These are phyloP conservation scores for Leishmania lainsoni DNA, from an alignment of 208 protist genomes.

Conservation along the genomic window DNA sequence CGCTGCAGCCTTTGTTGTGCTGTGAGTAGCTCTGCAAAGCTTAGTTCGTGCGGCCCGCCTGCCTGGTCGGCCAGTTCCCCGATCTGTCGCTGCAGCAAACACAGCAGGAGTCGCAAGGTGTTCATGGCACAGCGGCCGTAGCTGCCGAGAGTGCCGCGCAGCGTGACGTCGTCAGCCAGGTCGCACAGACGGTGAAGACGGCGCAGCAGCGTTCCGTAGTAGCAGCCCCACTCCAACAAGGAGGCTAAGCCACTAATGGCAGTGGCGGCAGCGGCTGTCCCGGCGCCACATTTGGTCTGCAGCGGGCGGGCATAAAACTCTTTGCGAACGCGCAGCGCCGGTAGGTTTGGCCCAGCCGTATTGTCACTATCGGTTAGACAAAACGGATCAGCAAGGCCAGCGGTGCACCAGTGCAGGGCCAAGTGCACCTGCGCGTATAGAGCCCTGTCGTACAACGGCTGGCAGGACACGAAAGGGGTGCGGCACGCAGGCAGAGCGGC, in stretches of 20 bases:
- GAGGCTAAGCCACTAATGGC: constrained; percentile 35
- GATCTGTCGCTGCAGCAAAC: constrained; percentile 52
- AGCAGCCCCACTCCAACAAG: constrained; percentile 72
- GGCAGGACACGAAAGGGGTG: constrained; percentile 39
- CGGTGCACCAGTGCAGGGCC: constrained; percentile 68
- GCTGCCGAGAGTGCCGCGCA: constrained; percentile 58
- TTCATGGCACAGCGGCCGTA: constrained; percentile 77
- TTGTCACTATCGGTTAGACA: constrained; percentile 34
- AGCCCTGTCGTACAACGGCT: constrained; percentile 36
- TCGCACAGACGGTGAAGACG: constrained; percentile 61
- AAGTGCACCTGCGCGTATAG: constrained; percentile 67
- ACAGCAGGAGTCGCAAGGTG: constrained; percentile 42
- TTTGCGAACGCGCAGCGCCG: constrained; percentile 21
- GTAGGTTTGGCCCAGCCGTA: constrained; percentile 6
- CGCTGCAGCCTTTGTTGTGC: constrained; percentile 51
- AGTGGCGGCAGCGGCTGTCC: neutral
- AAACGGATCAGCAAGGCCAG: constrained; percentile 69
- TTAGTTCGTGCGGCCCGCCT: constrained; percentile 52
- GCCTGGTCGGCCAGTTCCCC: constrained; percentile 45
- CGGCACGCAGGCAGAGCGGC: constrained; percentile 13
- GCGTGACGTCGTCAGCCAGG: constrained; percentile 35
- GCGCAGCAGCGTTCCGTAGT: constrained; percentile 69
- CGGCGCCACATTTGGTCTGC: neutral
- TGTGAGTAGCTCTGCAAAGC: constrained; percentile 57
- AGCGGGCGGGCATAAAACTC: constrained; percentile 16